phyloP scores from a whole-genome alignment of 148 eudicot species.

The Persicaria tinctoria region DNA sequence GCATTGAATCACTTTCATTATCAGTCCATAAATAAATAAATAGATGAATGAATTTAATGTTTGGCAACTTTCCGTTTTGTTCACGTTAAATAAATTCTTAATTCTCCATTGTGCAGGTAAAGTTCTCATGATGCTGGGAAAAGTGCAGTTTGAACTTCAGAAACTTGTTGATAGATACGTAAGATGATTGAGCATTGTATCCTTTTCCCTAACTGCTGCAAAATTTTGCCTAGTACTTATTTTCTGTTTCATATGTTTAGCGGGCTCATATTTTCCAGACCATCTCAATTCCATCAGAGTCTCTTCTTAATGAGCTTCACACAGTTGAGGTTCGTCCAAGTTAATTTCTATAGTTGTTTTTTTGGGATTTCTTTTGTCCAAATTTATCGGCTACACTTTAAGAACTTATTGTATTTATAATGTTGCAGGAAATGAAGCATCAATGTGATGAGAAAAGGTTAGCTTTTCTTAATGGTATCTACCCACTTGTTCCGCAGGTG shows the following conservation, averaged over 20 bases:
- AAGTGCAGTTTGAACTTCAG: slow-evolving; percentile 80
- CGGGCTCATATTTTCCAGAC: slow-evolving; percentile 79
- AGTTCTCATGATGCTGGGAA: slow-evolving; percentile 81
- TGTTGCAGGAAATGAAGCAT: slow-evolving; percentile 78
- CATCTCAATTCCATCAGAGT: slow-evolving; percentile 85
- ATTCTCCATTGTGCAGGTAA: slow-evolving; percentile 45
- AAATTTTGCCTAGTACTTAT: slow-evolving; percentile 8
- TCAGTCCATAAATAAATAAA: too few species aligned
- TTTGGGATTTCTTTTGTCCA: background rate
- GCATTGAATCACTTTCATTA: too few species aligned
- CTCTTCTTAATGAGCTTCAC: slow-evolving; percentile 82
- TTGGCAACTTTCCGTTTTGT: background rate
- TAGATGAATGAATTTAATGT: background rate
- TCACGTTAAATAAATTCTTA: background rate
- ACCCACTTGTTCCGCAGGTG: background rate
- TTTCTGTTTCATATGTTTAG: slow-evolving; percentile 37
- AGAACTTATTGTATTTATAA: background rate
- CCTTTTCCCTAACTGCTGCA: background rate
- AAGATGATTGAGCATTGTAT: slow-evolving; percentile 17
- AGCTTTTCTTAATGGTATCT: background rate
- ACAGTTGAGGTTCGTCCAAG: slow-evolving; percentile 66
- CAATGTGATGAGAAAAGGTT: slow-evolving; percentile 82
- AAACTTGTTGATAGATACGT: slow-evolving; percentile 85
- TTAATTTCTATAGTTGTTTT: background rate
- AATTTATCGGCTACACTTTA: background rate